These are phyloP conservation scores for Pythium grandisporangium DNA, from an alignment of 352 stramenopile species.

Conservation along the genomic window DNA sequence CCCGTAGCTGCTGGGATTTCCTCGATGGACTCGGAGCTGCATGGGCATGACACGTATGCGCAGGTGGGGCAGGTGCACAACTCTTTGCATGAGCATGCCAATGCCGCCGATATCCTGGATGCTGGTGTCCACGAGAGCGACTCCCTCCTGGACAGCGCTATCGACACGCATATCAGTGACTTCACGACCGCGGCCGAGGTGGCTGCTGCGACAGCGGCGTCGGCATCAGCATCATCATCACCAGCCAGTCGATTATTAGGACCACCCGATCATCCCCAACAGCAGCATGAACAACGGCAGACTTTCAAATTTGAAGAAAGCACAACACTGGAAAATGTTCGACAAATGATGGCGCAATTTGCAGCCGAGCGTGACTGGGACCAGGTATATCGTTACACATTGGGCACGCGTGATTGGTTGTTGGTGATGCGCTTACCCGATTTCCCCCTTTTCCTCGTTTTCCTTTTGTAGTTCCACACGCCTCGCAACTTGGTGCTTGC, in stretches of 20 bases:
- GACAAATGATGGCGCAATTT: conserved; percentile 19
- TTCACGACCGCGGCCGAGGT: conserved; percentile 20
- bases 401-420: no score
- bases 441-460: conserved; percentile 7
- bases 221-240: not conserved
- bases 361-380: conserved; percentile 23
- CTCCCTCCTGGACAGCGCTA: conserved; percentile 33
- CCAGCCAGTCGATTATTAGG: not conserved
- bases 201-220: conserved; percentile 11
- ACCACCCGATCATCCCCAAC: not conserved
- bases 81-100: conserved; percentile 16
- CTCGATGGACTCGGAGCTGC: conserved; percentile 9
- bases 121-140: conserved; percentile 39
- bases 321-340: conserved; percentile 19
- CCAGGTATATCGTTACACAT: conserved; percentile 1
- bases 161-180: conserved; percentile 38
- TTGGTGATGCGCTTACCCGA: not conserved
- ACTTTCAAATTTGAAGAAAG: conserved; percentile 13
- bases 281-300: not conserved
- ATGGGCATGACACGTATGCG: conserved; percentile 4
- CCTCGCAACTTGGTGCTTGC: conserved; percentile 92
- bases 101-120: conserved; percentile 32
- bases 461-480: conserved; percentile 61
- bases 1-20: not conserved
- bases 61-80: conserved; percentile 12